phyloP scores from a whole-genome alignment of 345 rosid species.

The Hirschfeldia incana region DNA sequence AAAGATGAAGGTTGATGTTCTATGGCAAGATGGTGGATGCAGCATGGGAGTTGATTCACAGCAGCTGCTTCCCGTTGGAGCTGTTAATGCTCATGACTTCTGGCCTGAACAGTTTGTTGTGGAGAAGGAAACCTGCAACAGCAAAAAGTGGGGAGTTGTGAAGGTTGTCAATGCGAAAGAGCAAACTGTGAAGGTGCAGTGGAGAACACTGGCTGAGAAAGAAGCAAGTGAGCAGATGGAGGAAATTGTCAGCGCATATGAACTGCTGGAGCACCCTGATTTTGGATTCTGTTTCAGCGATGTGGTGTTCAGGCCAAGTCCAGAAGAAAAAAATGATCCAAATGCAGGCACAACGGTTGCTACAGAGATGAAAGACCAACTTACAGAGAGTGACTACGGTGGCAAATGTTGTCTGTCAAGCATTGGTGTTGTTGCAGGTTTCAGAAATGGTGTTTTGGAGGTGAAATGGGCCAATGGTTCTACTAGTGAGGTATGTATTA shows the following conservation, averaged over 20 bases:
- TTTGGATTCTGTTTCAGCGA: conserved; percentile 68
- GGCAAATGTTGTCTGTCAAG: conserved; percentile 47
- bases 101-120: conserved; percentile 91
- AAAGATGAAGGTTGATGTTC: conserved; percentile 64
- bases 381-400: conserved; percentile 35
- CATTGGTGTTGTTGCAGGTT: conserved; percentile 71
- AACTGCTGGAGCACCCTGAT: conserved; percentile 84
- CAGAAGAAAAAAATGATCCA: conserved; percentile 20
- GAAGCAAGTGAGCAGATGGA: conserved; percentile 47
- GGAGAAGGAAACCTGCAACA: conserved; percentile 51
- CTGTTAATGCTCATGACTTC: conserved; percentile 73
- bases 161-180: conserved; percentile 69
- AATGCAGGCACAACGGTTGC: conserved; percentile 31
- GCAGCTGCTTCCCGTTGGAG: conserved; percentile 60
- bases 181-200: conserved; percentile 67
- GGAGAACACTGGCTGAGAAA: conserved; percentile 47
- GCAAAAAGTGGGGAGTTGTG: conserved; percentile 74
- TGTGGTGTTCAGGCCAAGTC: conserved; percentile 55
- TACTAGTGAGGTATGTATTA: conserved; percentile 56
- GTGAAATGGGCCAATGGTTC: conserved; percentile 83
- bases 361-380: conserved; percentile 26
- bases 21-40: conserved; percentile 84
- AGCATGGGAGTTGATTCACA: conserved; percentile 57
- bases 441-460: conserved; percentile 66
- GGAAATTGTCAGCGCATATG: conserved; percentile 83